Base-by-base conservation (phyloP, 192 early-diverging fungal species). In the Diversispora epigaea region DNA sequence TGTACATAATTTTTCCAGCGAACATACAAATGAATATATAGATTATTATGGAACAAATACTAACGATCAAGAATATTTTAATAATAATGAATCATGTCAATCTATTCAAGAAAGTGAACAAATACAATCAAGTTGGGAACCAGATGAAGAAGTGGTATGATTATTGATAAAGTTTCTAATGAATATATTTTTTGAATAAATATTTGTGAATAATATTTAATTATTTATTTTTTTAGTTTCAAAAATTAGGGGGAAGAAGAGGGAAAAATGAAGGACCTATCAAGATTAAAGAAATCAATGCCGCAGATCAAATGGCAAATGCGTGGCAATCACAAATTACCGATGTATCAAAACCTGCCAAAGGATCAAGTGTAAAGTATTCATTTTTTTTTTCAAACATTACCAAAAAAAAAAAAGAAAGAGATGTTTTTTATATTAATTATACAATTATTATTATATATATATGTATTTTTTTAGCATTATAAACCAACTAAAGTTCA, bases 401-500 rank as follows among this genome's bases (percentile, higher is more conserved):
- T n/a, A 57, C 10, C 10, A 14, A 14, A 49, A 47, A 3, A 2
- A 25, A 10, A 50, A n/a, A n/a, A n/a, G n/a, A n/a, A n/a, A n/a
- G n/a, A n/a, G n/a, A n/a, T n/a, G n/a, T n/a, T n/a, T n/a, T n/a
- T 17, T 50, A 10, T 65, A 44, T 7, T 44, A 32, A 68, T 17
- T 47, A 50, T 68, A 6, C 9, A 32, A 14, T 25, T 17, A 68
- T 45, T 49, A 50, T 11, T 47, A 12, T 21, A 15, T 11, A 3
- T 43, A 39, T 71, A 9, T 4, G n/a, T 60, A 60, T 22, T 67
- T 15, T 22, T 67, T 15, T 77, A 87, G 81, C 82, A 84, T 58
- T 78, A 86, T 68, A 81, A 86, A 70, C 85, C 86, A 12, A 83
- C 81, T 61, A 80, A 80, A 47, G 76, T 77, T 70, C 90, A 92